Evolutionary conservation across 768 basidiomycete species (phyloP).

Genomic region (Heimioporus sp.): DNA sequence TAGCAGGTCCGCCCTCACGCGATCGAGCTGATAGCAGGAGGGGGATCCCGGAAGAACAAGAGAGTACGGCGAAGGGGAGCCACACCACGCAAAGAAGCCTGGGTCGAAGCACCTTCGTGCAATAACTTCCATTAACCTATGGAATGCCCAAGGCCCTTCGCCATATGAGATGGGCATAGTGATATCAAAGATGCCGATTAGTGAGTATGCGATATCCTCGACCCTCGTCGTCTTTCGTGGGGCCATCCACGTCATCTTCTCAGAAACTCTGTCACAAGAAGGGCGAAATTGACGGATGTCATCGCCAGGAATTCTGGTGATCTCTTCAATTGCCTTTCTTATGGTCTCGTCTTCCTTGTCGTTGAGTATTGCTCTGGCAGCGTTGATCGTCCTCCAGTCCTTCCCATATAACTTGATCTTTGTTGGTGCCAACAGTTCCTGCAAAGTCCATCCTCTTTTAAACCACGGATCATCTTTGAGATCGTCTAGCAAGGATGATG

Average conservation of each 20-base stretch:
- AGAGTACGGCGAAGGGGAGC: not conserved
- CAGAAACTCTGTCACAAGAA: not conserved
- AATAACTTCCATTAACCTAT: not conserved
- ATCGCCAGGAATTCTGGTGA: not conserved
- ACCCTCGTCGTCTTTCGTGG: not conserved
- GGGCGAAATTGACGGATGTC: not conserved
- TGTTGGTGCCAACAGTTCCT: slow-evolving; percentile 1
- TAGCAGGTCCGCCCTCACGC: not conserved
- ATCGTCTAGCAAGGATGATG: slow-evolving; percentile 1
- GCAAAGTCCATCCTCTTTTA: slow-evolving; percentile 3
- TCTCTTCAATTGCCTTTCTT: not conserved
- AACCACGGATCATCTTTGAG: slow-evolving; percentile 3
- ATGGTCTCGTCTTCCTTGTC: slow-evolving; percentile 1
- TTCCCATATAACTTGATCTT: slow-evolving; percentile 1
- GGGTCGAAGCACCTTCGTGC: not conserved
- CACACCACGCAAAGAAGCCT: slow-evolving; percentile 1
- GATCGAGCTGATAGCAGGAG: not conserved
- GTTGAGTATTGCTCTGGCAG: not conserved
- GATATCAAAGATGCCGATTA: slow-evolving; percentile 4
- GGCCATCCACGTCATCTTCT: slow-evolving; percentile 7
- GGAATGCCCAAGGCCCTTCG: not conserved
- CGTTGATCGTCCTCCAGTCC: slow-evolving; percentile 1
- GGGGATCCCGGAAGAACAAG: not conserved
- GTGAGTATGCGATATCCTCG: slow-evolving; percentile 4
- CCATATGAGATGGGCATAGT: slow-evolving; percentile 5